Percentiles rank a stretch among this genome's conserved stretches.
These are phyloP conservation scores for Amaranthus tricolor DNA, from an alignment of 179 eudicot genomes.

Conservation along the genomic window DNA sequence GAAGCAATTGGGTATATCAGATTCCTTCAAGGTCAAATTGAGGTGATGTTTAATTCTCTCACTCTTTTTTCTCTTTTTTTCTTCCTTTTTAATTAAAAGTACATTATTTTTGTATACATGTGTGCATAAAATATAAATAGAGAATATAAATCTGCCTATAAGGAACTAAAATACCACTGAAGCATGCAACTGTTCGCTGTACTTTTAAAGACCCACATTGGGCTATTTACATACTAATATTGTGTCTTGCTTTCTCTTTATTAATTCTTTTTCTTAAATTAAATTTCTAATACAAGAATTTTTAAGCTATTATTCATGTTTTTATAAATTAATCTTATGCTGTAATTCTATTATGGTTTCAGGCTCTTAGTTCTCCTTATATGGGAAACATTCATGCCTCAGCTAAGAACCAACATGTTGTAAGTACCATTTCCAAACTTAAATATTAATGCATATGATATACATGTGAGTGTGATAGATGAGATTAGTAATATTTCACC, in stretches of 20 bases:
- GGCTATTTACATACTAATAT: neutral
- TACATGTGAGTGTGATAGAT: no score
- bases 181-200: constrained; percentile 26
- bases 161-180: constrained; percentile 22
- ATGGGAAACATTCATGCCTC: constrained; percentile 50
- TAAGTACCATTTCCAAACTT: constrained; percentile 30
- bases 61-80: neutral
- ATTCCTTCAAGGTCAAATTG: constrained; percentile 90
- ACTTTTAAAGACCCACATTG: constrained; percentile 21
- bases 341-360: constrained; percentile 20
- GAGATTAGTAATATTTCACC: no score
- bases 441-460: neutral
- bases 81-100: neutral
- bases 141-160: constrained; percentile 1
- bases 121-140: neutral
- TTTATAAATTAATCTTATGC: neutral
- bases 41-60: constrained; percentile 35
- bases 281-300: neutral
- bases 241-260: constrained; percentile 24
- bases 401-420: constrained; percentile 56
- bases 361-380: constrained; percentile 93
- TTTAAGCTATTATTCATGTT: neutral
- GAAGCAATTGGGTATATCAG: constrained; percentile 93
- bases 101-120: neutral
- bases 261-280: constrained; percentile 2